Evolutionary conservation across 805 yeast species (phyloP).

Genomic region (Brettanomyces bruxellensis): DNA sequence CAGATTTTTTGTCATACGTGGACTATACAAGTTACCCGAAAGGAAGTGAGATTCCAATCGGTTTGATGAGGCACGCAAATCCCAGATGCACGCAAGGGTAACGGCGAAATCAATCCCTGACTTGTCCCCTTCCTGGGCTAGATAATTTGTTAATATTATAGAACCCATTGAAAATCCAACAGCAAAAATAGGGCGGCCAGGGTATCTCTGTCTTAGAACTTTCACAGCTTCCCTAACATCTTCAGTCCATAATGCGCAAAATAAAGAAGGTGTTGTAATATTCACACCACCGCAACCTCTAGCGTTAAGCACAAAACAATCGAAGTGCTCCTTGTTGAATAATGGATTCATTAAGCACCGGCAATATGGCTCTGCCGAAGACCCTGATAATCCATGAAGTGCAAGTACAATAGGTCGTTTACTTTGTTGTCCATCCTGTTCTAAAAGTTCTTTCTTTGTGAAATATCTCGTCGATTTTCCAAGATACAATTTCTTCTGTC

Average conservation of each 20-base stretch:
- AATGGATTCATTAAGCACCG: slow-evolving; percentile 43
- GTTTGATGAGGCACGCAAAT: slow-evolving; percentile 41
- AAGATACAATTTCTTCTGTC: slow-evolving; percentile 25
- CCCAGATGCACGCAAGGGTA: slow-evolving; percentile 69
- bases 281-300: slow-evolving; percentile 71
- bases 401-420: slow-evolving; percentile 52
- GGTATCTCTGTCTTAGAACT: slow-evolving; percentile 41
- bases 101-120: slow-evolving; percentile 44
- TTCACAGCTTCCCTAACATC: slow-evolving; percentile 53
- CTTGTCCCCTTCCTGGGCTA: slow-evolving; percentile 54
- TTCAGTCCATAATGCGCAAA: slow-evolving; percentile 62
- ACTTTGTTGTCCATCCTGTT: slow-evolving; percentile 16
- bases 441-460: slow-evolving; percentile 34
- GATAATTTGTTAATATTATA: slow-evolving; percentile 57
- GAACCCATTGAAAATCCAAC: slow-evolving; percentile 84
- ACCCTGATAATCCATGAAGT: slow-evolving; percentile 77
- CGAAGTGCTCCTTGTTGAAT: slow-evolving; percentile 35
- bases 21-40: slow-evolving; percentile 40
- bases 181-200: slow-evolving; percentile 54
- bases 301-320: slow-evolving; percentile 58
- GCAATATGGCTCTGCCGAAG: slow-evolving; percentile 73
- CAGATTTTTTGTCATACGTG: slow-evolving; percentile 41
- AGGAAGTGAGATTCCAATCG: slow-evolving; percentile 25
- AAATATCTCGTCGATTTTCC: slow-evolving; percentile 46
- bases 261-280: slow-evolving; percentile 60